Evolutionary conservation across 1,139 yeast species (phyloP), one percentile per base, ranked within the genome.

Genomic region (Diutina pseudorugosa): DNA sequence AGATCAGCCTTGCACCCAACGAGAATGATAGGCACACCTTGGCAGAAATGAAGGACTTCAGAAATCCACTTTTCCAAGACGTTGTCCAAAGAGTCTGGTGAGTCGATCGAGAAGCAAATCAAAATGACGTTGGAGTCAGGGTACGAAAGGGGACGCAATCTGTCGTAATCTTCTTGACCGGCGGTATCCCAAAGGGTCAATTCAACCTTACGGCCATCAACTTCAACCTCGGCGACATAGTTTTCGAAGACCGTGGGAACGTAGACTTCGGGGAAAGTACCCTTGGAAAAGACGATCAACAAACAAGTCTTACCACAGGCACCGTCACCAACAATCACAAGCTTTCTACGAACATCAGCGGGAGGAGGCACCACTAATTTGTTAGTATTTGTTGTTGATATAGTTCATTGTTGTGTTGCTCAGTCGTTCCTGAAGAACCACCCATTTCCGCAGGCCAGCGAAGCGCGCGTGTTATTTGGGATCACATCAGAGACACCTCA

Each of bases 161-260:
- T 85, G 70, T 89, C 96, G 70, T 89, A 90, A 73, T 90, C 97
- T 76, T 90, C 96, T 78, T 90, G 97, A 58, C 97, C 97, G 54
- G 97, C 97, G 61, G 97, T 90, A 87, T 90, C 97, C 96, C 97
- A 90, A 59, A 90, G 77, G 23, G 96, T 96, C 71, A 90, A 78
- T 68, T 88, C 95, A 55, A 89, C 96, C 69, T 87, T 87, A 75
- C 95, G 85, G 54, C 96, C 96, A 64, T 90, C 91, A 57, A 90
- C 95, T 67, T 86, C 95, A 54, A 90, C 96, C 65, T 88, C 95
- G 51, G 96, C 93, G 61, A 88, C 95, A 70, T 90, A 89, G 75
- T 89, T 89, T 69, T 90, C 97, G 65, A 90, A 90, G 56, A 90
- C 96, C 30, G 97, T 90, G 61, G 97, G 97, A 51, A 89, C 96